Base-by-base conservation (phyloP, 2,329 filamentous ascomycete genomes). In the Fusarium armeniacum region DNA sequence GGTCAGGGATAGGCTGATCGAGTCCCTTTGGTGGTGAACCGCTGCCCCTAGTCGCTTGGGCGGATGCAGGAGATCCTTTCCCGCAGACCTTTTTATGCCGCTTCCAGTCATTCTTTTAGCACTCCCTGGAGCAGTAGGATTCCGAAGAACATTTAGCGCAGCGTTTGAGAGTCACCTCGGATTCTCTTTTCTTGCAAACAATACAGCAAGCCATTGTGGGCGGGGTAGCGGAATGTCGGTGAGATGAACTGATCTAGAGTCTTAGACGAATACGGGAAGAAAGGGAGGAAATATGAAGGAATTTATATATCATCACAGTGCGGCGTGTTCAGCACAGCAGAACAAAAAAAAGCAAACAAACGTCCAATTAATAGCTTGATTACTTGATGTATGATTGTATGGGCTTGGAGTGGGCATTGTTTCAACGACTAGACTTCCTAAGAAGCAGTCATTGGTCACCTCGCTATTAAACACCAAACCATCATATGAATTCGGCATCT, bases 21-120 rank as follows among this genome's bases (percentile, higher is more conserved):
- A 82, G 66, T 7, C 77, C 76, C 35, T 73, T 77, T 12, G 75
- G 67, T 2, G 75, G 67, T 6, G 77, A 41, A 56, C 59, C 28
- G 15, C 46, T 38, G n/a, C n/a, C 11, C 36, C 11, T n/a, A n/a
- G 36, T n/a, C 11, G 36, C 36, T 38, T 38, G 36, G 11, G 36
- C 16, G 13, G 54, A 49, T 2, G 41, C 40, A 13, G 43, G 30
- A 10, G 53, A 38, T n/a, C 44, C 45, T 63, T 73, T 76, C 46
- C 67, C 72, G 74, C 84, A 86, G 11, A 73, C 64, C 61, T 80
- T 81, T 70, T 84, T 84, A 75, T 88, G 85, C 4, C 18, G 28
- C 67, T 84, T 84, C 83, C 83, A 88, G 71, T 87, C 79, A 3
- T 75, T 72, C 65, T 83, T 84, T 73, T 87, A 83, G 76, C 86